phyloP scores from a whole-genome alignment of 441 rosid species.

The Pelargonium citronellum region DNA sequence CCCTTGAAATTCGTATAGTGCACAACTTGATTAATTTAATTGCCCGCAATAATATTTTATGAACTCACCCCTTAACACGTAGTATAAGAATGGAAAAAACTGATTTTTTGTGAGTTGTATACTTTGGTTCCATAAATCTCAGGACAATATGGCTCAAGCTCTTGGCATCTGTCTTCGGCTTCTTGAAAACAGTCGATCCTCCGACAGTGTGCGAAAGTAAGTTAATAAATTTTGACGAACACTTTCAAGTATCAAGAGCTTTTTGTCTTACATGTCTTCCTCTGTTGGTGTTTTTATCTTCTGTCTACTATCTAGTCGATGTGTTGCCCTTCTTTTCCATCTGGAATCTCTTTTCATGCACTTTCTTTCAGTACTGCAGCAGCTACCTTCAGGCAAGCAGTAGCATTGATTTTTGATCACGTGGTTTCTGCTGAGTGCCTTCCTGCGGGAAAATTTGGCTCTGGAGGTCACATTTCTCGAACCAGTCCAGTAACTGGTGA shows the following conservation, averaged over 20 bases:
- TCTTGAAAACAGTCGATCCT: constrained; percentile 73
- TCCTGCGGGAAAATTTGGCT: constrained; percentile 62
- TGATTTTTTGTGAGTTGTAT: not conserved
- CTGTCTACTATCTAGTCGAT: constrained; percentile 11
- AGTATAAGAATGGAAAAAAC: not conserved
- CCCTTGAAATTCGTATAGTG: not conserved
- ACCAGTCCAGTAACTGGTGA: constrained; percentile 80
- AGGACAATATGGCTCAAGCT: constrained; percentile 87
- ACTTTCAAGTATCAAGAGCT: not conserved
- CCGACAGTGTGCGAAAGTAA: constrained; percentile 94
- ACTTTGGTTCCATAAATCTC: constrained; percentile 30
- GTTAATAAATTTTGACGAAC: constrained; percentile 27
- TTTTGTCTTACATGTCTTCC: constrained; percentile 15
- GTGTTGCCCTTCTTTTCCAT: constrained; percentile 15
- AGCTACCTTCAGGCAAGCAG: constrained; percentile 99
- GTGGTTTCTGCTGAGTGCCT: constrained; percentile 83
- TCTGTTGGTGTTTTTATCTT: constrained; percentile 9
- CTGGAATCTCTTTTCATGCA: constrained; percentile 19
- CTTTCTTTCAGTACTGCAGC: constrained; percentile 80
- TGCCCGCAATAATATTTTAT: not conserved
- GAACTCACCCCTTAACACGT: not conserved
- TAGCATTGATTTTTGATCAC: constrained; percentile 86
- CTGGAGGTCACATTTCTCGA: constrained; percentile 57
- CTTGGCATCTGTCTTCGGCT: constrained; percentile 92
- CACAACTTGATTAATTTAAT: not conserved